These are phyloP conservation scores for Mycena albidolilacea DNA, from an alignment of 768 basidiomycete species.

Conservation along the genomic window DNA sequence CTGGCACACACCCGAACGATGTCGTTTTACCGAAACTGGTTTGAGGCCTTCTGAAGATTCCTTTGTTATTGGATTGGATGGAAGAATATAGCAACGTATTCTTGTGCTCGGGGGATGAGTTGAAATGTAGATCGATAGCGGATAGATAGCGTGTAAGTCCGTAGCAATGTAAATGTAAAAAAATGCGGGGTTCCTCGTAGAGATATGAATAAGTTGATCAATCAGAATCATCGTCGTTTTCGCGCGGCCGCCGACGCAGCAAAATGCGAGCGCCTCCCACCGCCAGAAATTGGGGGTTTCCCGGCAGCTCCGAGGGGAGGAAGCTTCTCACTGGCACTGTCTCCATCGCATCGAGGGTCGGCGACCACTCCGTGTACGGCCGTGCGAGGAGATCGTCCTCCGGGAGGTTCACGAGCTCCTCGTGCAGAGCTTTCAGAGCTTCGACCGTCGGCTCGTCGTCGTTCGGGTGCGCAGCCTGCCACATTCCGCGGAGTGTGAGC, in stretches of 20 bases:
- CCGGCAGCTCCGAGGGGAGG: slow-evolving; percentile 3
- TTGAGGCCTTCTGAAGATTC: no score
- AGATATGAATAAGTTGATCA: no score
- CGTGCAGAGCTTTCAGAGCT: slow-evolving; percentile 5
- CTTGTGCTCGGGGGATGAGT: no score
- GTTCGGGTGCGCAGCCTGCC: slow-evolving; percentile 19
- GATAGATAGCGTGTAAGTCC: no score
- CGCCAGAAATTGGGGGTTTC: slow-evolving; percentile 10
- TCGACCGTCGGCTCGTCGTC: slow-evolving; percentile 18
- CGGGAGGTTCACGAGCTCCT: neutral
- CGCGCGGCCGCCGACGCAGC: neutral
- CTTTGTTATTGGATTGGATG: no score
- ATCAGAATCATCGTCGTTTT: neutral
- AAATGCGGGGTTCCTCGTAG: no score
- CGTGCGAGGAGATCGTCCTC: slow-evolving; percentile 6
- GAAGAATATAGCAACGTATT: no score
- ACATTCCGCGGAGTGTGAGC: slow-evolving; percentile 21
- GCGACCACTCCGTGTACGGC: slow-evolving; percentile 21
- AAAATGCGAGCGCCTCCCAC: slow-evolving; percentile 31
- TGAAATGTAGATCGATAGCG: no score
- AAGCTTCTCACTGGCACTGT: slow-evolving; percentile 16
- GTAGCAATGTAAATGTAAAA: no score
- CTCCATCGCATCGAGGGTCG: slow-evolving; percentile 7
- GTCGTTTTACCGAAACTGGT: no score
- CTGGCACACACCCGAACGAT: no score